Evolutionary conservation across 192 early-diverging fungal species (phyloP), one percentile per base, ranked within the genome.

Genomic region (Entomortierella chlamydospora): DNA sequence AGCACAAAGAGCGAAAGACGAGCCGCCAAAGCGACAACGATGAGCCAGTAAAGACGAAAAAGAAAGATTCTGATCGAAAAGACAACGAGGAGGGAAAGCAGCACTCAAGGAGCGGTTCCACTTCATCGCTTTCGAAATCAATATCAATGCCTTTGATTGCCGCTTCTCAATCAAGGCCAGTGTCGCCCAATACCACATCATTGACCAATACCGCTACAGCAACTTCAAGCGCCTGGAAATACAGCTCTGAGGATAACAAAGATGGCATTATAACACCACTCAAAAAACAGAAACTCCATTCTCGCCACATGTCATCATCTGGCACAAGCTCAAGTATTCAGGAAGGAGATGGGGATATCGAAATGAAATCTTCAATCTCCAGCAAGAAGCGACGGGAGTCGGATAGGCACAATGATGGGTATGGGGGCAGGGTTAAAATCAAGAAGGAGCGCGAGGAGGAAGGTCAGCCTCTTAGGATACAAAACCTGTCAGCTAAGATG

Each of bases 401-500:
- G 2, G 76, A 79, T 12, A 61, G 76, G n/a, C 63, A 64, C 10
- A 43, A 43, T 15, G 76, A 79, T 37, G 56, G 47, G 13, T 79
- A 70, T 61, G 61, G 68, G 18, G 68, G 76, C 30, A 79, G 70
- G 55, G 50, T 79, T 43, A 79, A 79, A 66, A 79, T 79, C 52
- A 79, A 79, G 63, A 79, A 79, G 76, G 76, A 79, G n/a, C 76
- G 76, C 10, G 76, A 79, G 17, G 76, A 79, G 1, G 76, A 79
- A n/a, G 50, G 39, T 3, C 67, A 54, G 15, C 4, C 37, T 41
- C 65, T 66, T n/a, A 54, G 63, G 56, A 17, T 50, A 8, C 42
- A 53, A 15, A 47, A 43, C 15, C 5, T 67, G 10, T 51, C 54
- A 15, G 33, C 47, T 4, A 79, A 70, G 31, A 6, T 43, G 8